Base-by-base conservation (phyloP, 148 eudicot genomes). In the Silene latifolia region DNA sequence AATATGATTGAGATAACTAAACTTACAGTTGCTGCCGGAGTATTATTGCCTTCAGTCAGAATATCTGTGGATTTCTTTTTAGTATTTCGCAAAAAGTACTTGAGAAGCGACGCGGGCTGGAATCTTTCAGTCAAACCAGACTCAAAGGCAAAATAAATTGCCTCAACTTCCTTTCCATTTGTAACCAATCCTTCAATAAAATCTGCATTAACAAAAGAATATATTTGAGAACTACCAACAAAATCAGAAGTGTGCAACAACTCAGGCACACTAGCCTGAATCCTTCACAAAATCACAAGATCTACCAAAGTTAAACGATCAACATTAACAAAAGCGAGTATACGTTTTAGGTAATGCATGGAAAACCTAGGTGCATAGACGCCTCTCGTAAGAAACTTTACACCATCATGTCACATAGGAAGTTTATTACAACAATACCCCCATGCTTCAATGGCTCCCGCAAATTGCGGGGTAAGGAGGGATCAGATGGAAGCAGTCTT, bases 141-240 rank as follows among this genome's bases (percentile, higher is more conserved):
- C 81, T 88, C 91, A 0, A 32, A 67, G 53, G 83, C 86, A 69
- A 88, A 88, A 76, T 86, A 83, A 14, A 85, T 80, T 13, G 88
- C 91, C 66, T 88, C 91, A 25, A 86, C 80, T 76, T 83, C 86
- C 80, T 86, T 88, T 23, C 86, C 87, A 53, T 56, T 81, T 62
- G 74, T 79, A 39, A 83, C 78, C 80, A 86, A 65, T 61, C 79
- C 81, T 73, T 81, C 81, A 74, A 86, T 83, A 19, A 83, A 68
- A 74, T 74, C 88, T 86, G 82, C 61, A 53, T 39, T 64, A 4
- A 77, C 47, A 67, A 63, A 46, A 20, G 54, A 9, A 57, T 21
- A 57, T 32, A 53, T 39, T 8, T 67, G 23, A 69, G 63, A 17
- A 25, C 21, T 27, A 61, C 3, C 3, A 25, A 61, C 20, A 13